Evolutionary conservation across 495 filamentous ascomycete genomes (phyloP).

Genomic region (Mycothermus thermophilus): DNA sequence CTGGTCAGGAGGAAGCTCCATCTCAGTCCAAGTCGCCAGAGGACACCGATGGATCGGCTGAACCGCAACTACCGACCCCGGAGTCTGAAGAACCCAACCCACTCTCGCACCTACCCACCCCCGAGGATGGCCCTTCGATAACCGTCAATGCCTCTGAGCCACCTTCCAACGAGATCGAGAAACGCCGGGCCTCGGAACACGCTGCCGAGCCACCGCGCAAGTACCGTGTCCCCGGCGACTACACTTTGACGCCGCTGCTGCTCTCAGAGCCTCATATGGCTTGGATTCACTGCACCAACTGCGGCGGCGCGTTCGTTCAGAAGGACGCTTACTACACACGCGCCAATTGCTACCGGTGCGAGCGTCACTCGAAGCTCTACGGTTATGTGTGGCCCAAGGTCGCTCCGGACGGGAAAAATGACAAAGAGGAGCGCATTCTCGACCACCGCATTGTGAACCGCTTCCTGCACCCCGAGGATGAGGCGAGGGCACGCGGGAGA

Average conservation of each 20-base stretch:
- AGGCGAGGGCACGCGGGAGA: constrained; percentile 39
- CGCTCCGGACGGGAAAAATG: constrained; percentile 52
- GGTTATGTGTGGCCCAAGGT: constrained; percentile 95
- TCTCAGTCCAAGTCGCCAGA: too few relatives aligned
- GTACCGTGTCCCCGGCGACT: constrained; percentile 54
- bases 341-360: constrained; percentile 76
- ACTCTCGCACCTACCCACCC: too few relatives aligned
- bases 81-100: too few relatives aligned
- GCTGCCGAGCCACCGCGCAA: constrained; percentile 18
- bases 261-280: constrained; percentile 60
- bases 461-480: constrained; percentile 53
- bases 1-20: too few relatives aligned
- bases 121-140: too few relatives aligned
- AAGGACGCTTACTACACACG: constrained; percentile 73
- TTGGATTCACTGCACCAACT: constrained; percentile 80
- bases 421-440: constrained; percentile 62
- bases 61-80: too few relatives aligned
- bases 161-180: too few relatives aligned
- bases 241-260: constrained; percentile 56
- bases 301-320: constrained; percentile 70
- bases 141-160: too few relatives aligned
- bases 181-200: too few relatives aligned
- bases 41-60: too few relatives aligned
- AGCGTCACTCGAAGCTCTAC: constrained; percentile 90
- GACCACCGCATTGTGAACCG: constrained; percentile 61